Base-by-base conservation (phyloP, 345 rosid species). In the Pseudoturritis turrita region DNA sequence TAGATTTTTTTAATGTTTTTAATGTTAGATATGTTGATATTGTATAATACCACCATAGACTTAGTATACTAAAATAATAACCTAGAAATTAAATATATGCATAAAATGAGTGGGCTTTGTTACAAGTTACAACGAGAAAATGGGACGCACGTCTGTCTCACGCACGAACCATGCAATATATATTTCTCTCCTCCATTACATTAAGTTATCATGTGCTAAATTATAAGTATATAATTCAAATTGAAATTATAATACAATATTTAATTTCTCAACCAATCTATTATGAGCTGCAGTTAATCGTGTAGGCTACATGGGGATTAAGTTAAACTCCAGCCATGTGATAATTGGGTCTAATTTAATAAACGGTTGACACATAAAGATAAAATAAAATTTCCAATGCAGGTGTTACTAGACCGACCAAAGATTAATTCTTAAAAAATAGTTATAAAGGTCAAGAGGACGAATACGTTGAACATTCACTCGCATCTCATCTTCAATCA, bases 131-230 rank as follows among this genome's bases (percentile, higher is more conserved):
- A 53, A 69, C 0, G 76, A 55, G 76, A 70, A 55, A 56, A 68
- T 70, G 79, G 79, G 53, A 54, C 19, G 79, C 79, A 76, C 79
- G 76, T 70, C 79, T 55, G 62, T 31, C 15, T 31, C 28, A 70
- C 45, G 75, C 74, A 76, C 79, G 58, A 69, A 63, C 71, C 79
- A 75, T 75, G 79, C 79, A 75, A 68, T 60, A 68, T 61, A 40
- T 36, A 26, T 68, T 15, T 43, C 41, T 18, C 67, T 56, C 10
- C 17, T 54, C 40, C 72, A 56, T 55, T 62, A 63, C 79, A 54
- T 57, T 62, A 70, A 18, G 14, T 68, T 62, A 75, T 70, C 76
- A 70, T 76, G 71, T 55, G 75, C 71, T 70, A 62, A 23, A 44
- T 28, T 54, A 45, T 68, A 76, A 26, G 23, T 5, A 58, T 31